Evolutionary conservation across 225 moss, liverwort and hornwort genomes (phyloP), one percentile per base, ranked within the genome.

Genomic region (Marchantia paleacea): DNA sequence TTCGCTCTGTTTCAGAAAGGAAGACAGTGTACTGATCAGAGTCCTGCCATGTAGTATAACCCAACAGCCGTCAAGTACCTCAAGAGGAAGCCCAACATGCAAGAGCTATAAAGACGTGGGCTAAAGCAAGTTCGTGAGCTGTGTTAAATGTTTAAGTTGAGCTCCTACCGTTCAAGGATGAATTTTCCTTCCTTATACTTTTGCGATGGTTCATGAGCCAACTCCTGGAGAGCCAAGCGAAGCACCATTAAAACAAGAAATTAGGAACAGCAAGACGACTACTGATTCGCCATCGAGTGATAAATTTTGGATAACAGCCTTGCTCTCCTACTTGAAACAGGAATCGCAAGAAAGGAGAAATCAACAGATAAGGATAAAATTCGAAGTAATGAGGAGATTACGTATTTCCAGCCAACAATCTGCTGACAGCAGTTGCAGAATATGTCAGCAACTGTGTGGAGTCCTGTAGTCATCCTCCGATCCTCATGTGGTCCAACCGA

Each of bases 141-240:
- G 39, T 39, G 39, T 2, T 20, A 0, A 19, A 72, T 18, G 29
- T 15, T 18, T 50, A 20, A 72, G 50, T 55, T 31, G 47, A 29
- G 63, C 13, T 70, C n/a, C 72, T 91, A 93, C 91, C 94, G 91
- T 87, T 96, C 96, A 79, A 96, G 91, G 71, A 96, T 96, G 84
- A 93, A 96, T 82, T 96, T 92, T 61, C 96, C 96, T 88, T 96
- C 96, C 89, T 96, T 96, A 86, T 96, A 96, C 82, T 96, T 96
- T 82, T 96, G 90, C 63, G 13, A 72, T 69, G 80, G 81, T 72
- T 94, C 94, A 81, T 89, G 94, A 8, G 94, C 96, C 86, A 91
- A 89, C 76, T 96, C 96, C 93, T 93, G 89, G 66, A 81, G 80
- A 68, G 72, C 72, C 47, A 69, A 25, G 24, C 51, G 12, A 25